Percentiles rank a stretch among this genome's conserved stretches.
phyloP scores from a whole-genome alignment of 768 basidiomycete genomes.

The Agaricus subrufescens region DNA sequence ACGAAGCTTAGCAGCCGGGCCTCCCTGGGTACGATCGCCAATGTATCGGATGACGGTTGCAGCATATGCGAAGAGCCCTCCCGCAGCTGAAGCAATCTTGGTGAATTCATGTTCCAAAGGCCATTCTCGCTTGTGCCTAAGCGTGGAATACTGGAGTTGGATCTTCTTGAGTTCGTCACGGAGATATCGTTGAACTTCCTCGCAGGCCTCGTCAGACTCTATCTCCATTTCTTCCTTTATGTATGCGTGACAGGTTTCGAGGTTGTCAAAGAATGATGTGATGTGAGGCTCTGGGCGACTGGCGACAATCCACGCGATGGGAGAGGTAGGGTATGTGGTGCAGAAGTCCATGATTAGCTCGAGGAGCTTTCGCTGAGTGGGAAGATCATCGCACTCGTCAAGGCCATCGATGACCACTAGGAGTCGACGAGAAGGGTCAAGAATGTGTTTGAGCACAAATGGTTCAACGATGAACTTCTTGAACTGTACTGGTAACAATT shows the following conservation, averaged over 20 bases:
- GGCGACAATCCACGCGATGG: conserved; percentile 7
- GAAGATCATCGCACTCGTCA: neutral
- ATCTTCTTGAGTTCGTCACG: conserved; percentile 10
- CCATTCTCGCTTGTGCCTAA: conserved; percentile 9
- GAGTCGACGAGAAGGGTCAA: no score
- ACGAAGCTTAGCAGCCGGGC: neutral
- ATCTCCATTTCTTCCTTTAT: neutral
- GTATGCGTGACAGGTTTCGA: neutral
- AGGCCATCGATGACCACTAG: no score
- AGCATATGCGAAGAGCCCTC: conserved; percentile 21
- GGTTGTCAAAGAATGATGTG: conserved; percentile 1
- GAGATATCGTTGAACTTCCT: conserved; percentile 12
- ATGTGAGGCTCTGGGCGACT: conserved; percentile 24
- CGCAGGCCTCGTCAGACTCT: conserved; percentile 10
- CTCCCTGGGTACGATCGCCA: conserved; percentile 1
- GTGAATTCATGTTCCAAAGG: conserved; percentile 11
- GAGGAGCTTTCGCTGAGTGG: conserved; percentile 14
- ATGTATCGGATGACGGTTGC: conserved; percentile 19
- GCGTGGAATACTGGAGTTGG: neutral
- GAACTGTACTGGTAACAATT: no score
- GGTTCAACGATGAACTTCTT: no score
- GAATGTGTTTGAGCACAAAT: no score
- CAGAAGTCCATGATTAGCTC: neutral
- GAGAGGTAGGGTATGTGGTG: neutral
- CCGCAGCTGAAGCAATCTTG: conserved; percentile 14